Conservation (phyloP, 768 basidiomycete species). For the Russula lepida region DNA sequence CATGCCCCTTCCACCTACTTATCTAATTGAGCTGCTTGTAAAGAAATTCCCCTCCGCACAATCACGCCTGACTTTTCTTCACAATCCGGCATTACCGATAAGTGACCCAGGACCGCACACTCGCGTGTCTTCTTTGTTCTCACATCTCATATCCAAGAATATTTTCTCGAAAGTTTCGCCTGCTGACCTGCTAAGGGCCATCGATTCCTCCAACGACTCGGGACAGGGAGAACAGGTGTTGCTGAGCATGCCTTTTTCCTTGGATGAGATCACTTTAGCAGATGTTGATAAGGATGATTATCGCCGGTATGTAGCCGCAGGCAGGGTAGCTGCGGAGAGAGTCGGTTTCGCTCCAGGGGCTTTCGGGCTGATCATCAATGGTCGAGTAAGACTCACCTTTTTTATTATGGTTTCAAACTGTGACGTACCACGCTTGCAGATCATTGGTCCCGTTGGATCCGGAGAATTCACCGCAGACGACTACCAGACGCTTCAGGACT, state of each 20-base stretch:
- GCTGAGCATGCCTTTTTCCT: constrained; percentile 28
- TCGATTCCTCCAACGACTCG: constrained; percentile 26
- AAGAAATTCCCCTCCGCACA: constrained; percentile 36
- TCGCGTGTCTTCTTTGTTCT: constrained; percentile 39
- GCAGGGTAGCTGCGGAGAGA: constrained; percentile 43
- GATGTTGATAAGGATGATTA: constrained; percentile 33
- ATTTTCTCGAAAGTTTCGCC: constrained; percentile 35
- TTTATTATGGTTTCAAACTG: background rate
- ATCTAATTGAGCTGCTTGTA: background rate
- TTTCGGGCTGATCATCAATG: constrained; percentile 67
- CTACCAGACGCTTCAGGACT: constrained; percentile 58
- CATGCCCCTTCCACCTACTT: background rate
- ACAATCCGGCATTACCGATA: constrained; percentile 44
- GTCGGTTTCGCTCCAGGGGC: constrained; percentile 54
- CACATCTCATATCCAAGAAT: constrained; percentile 39
- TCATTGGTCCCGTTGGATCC: constrained; percentile 62
- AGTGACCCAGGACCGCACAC: constrained; percentile 20
- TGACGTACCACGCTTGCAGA: constrained; percentile 32
- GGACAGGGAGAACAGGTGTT: constrained; percentile 32
- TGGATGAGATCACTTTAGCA: constrained; percentile 28
- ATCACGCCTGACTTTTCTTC: constrained; percentile 67
- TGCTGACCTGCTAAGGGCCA: constrained; percentile 32
- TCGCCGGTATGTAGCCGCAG: constrained; percentile 36
- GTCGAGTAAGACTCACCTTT: constrained; percentile 49
- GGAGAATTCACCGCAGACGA: constrained; percentile 63